Evolutionary conservation across 352 stramenopile genomes (phyloP).

Genomic region (Globisporangium apiculatum): DNA sequence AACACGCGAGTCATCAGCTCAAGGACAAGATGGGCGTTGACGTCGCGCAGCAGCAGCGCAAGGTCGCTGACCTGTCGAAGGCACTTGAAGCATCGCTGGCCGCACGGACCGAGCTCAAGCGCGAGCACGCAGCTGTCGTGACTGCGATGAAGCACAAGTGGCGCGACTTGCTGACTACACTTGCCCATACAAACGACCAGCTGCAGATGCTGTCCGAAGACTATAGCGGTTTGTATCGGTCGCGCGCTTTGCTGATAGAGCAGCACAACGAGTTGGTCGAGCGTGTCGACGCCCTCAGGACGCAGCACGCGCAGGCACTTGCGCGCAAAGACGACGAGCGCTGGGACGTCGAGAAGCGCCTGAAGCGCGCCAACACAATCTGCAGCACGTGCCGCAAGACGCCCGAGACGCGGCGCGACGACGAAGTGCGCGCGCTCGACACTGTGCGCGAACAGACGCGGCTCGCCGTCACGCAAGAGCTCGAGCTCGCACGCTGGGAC

Average conservation of each 20-base stretch:
- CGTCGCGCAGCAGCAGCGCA: slow-evolving; percentile 41
- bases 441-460: slow-evolving; percentile 43
- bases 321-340: slow-evolving; percentile 45
- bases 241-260: slow-evolving; percentile 25
- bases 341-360: slow-evolving; percentile 58
- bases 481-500: slow-evolving; percentile 63
- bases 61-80: slow-evolving; percentile 38
- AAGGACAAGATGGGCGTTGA: slow-evolving; percentile 65
- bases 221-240: slow-evolving; percentile 56
- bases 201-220: slow-evolving; percentile 65
- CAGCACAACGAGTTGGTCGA: slow-evolving; percentile 45
- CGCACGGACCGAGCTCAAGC: slow-evolving; percentile 38
- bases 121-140: slow-evolving; percentile 34
- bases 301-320: slow-evolving; percentile 32
- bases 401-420: slow-evolving; percentile 34
- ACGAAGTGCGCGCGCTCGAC: slow-evolving; percentile 32
- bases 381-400: slow-evolving; percentile 50
- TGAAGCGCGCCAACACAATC: slow-evolving; percentile 38
- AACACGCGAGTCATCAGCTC: slow-evolving; percentile 54
- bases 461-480: slow-evolving; percentile 35
- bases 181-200: slow-evolving; percentile 47
- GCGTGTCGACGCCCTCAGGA: slow-evolving; percentile 37
- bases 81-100: slow-evolving; percentile 45
- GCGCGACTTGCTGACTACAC: slow-evolving; percentile 34
- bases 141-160: slow-evolving; percentile 64